A percentile compares a stretch with the other conserved stretches of the same genome.
Conservation (phyloP, 1,284 basidiomycete species). For the Pholiota adiposa region DNA sequence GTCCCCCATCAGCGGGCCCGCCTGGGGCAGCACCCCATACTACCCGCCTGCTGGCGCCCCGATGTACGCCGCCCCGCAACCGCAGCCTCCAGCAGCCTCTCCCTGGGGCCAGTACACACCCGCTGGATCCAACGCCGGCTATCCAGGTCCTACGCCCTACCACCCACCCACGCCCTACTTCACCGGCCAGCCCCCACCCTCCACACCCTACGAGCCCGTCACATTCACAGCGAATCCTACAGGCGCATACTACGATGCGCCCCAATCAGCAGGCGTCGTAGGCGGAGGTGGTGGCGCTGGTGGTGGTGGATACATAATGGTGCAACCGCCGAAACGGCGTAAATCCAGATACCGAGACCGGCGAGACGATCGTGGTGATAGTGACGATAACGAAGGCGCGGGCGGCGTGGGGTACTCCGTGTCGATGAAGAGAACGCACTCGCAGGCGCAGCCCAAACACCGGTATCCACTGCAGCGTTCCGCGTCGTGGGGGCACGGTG, state of each 20-base stretch:
- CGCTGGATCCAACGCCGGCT: not conserved
- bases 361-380: not conserved
- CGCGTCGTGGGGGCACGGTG: slow-evolving; percentile 20
- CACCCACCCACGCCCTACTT: slow-evolving; percentile 5
- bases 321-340: slow-evolving; percentile 4
- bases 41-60: slow-evolving; percentile 4
- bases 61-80: not conserved
- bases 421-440: slow-evolving; percentile 22
- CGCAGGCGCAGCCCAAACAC: slow-evolving; percentile 15
- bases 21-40: not conserved
- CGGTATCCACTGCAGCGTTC: slow-evolving; percentile 18
- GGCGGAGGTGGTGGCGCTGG: too few species aligned
- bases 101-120: slow-evolving; percentile 2
- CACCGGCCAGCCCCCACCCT: not conserved
- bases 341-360: slow-evolving; percentile 1
- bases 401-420: not conserved
- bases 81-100: not conserved
- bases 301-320: not conserved
- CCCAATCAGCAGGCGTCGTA: not conserved
- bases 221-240: slow-evolving; percentile 13
- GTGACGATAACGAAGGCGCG: not conserved
- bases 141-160: not conserved
- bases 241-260: not conserved
- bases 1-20: not conserved
- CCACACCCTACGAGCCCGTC: slow-evolving; percentile 11